Base-by-base conservation (phyloP, 2,329 filamentous ascomycete genomes). In the Chaetomiaceae sp. region DNA sequence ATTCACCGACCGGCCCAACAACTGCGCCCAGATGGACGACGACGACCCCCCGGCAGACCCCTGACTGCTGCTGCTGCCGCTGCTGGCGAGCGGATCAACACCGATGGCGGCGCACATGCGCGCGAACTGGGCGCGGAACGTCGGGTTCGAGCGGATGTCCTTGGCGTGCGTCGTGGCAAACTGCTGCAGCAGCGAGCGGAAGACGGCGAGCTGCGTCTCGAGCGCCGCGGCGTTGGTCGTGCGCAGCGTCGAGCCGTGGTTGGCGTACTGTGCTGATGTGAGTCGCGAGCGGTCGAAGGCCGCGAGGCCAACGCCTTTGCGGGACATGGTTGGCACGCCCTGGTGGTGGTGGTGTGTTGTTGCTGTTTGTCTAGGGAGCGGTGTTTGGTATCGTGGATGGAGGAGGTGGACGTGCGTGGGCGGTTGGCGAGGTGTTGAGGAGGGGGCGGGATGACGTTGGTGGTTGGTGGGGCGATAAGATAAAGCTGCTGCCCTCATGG, bases 21-120 rank as follows among this genome's bases (percentile, higher is more conserved):
- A 81, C 73, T 96, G 91, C 8, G 89, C 87, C 92, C 93, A 97
- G 53, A 96, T 83, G 51, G 86, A 93, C 52, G 86, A 93, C 16
- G 81, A 81, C 1, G 71, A 75, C 5, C 73, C 75, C 31, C 68
- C 72, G 16, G 72, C 66, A 57, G 30, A 41, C 70, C 73, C 37
- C 69, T 68, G 55, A 73, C 73, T 21, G 20, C 12, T 31, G 3
- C 20, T 64, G 54, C 72, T 70, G 62, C 76, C 82, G 60, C 73
- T 78, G 51, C 79, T 83, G n/a, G 90, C 89, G 16, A 99, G 77
- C 2, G 93, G 95, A 68, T 99, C 93, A 12, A 99, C 90, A 43
- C 93, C 93, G 60, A 99, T 96, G 56, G 91, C 90, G 63, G 90
- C 83, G 72, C 93, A 99, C 93, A 99, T 99, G 67, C 92, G 89